phyloP scores from a whole-genome alignment of 331 rosid species.

The Stylosanthes scabra region DNA sequence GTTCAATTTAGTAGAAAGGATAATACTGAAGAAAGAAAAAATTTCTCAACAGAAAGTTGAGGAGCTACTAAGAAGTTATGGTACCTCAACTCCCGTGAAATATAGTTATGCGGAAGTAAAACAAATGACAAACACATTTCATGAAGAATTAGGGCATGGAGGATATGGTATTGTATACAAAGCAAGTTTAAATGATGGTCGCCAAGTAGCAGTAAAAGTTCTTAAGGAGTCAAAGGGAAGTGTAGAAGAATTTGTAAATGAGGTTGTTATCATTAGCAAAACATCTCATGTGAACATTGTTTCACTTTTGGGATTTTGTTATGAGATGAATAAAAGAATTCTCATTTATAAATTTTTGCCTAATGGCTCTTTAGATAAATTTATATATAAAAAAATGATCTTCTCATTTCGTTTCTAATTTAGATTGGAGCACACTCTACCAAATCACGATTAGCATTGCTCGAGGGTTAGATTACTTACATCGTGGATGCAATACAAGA shows the following conservation, averaged over 20 bases:
- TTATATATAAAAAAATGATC: slow-evolving; percentile 24
- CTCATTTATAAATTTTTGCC: slow-evolving; percentile 52
- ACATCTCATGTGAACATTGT: slow-evolving; percentile 57
- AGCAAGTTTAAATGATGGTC: slow-evolving; percentile 42
- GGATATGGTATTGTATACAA: slow-evolving; percentile 52
- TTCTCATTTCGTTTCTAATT: not conserved
- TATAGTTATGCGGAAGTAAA: slow-evolving; percentile 38
- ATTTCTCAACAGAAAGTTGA: too few species aligned
- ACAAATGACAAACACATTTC: slow-evolving; percentile 46
- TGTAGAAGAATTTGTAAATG: slow-evolving; percentile 53
- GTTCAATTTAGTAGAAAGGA: too few species aligned
- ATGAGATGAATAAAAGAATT: slow-evolving; percentile 33
- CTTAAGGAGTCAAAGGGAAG: slow-evolving; percentile 26
- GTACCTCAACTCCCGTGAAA: slow-evolving; percentile 7
- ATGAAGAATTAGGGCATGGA: slow-evolving; percentile 43
- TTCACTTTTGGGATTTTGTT: slow-evolving; percentile 49
- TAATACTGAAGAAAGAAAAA: too few species aligned
- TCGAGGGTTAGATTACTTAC: slow-evolving; percentile 45
- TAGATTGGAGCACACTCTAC: slow-evolving; percentile 35
- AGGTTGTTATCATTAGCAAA: slow-evolving; percentile 51
- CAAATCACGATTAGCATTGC: slow-evolving; percentile 47
- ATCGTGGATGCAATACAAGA: slow-evolving; percentile 47
- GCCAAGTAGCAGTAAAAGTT: slow-evolving; percentile 43
- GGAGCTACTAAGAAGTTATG: slow-evolving; percentile 11
- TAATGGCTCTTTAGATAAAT: slow-evolving; percentile 45